phyloP scores from a whole-genome alignment of 1,284 basidiomycete genomes.

The Thecaphora thlaspeos region DNA sequence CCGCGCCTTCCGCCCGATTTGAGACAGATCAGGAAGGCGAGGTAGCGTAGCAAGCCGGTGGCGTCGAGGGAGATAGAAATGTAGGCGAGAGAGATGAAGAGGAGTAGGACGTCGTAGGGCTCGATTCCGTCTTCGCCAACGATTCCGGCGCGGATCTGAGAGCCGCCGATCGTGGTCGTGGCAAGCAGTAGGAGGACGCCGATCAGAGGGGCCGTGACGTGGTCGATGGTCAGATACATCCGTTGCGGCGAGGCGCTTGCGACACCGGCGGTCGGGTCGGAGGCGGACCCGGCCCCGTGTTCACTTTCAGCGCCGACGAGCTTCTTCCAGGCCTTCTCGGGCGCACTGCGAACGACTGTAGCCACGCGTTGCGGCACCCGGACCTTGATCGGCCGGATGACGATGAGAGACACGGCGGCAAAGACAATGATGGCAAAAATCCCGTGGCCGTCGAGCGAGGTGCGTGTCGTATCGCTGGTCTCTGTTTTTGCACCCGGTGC shows the following conservation, averaged over 20 bases:
- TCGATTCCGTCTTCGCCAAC: constrained; percentile 73
- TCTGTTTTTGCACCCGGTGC: no score
- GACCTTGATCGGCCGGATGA: constrained; percentile 46
- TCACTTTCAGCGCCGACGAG: not conserved
- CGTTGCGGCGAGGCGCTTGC: constrained; percentile 14
- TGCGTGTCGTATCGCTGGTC: constrained; percentile 14
- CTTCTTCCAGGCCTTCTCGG: constrained; percentile 5
- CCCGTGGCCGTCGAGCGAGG: constrained; percentile 52
- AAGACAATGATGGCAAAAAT: constrained; percentile 55
- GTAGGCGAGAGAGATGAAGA: constrained; percentile 90
- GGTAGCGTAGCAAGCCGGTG: constrained; percentile 79
- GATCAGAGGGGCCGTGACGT: constrained; percentile 65
- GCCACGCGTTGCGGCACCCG: constrained; percentile 32
- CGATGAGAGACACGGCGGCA: constrained; percentile 49
- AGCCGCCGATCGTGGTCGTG: constrained; percentile 69
- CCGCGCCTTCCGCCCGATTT: constrained; percentile 38
- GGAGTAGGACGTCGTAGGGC: constrained; percentile 87
- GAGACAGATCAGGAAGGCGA: constrained; percentile 62
- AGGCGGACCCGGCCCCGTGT: no score
- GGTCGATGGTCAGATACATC: constrained; percentile 32
- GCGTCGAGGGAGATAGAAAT: constrained; percentile 89
- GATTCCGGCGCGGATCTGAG: constrained; percentile 69
- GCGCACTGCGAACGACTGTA: not conserved
- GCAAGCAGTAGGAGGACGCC: constrained; percentile 78
- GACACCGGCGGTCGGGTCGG: not conserved